These are phyloP conservation scores for Aspergillus japonicus DNA, from an alignment of 2,329 filamentous ascomycete genomes.

Conservation along the genomic window DNA sequence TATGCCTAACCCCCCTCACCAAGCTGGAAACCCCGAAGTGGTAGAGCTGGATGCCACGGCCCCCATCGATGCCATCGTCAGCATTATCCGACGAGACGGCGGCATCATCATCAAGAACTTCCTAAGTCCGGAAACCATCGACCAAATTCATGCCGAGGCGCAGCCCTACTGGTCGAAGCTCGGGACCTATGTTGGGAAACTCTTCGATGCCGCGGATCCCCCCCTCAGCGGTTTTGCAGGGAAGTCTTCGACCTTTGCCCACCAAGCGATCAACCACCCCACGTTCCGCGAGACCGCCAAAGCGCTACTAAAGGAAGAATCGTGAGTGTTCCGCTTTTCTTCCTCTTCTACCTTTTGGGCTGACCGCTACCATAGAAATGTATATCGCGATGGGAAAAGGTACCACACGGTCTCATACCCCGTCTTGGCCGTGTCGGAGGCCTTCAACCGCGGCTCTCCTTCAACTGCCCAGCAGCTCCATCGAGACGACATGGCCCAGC, in stretches of 20 bases:
- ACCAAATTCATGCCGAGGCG: background rate
- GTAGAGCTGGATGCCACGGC: background rate
- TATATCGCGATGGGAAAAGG: background rate
- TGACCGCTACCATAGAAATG: background rate
- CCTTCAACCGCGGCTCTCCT: slow-evolving; percentile 1
- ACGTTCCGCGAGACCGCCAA: background rate
- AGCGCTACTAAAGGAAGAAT: background rate
- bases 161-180: background rate
- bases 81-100: slow-evolving; percentile 1
- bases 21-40: background rate
- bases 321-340: background rate
- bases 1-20: slow-evolving; percentile 4
- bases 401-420: background rate
- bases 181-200: background rate
- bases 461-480: background rate
- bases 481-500: slow-evolving; percentile 2
- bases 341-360: no score
- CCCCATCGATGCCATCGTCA: background rate
- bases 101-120: slow-evolving; percentile 4
- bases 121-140: background rate
- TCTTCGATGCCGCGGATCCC: background rate
- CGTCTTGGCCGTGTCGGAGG: background rate
- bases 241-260: background rate
- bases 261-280: background rate
- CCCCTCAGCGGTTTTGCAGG: background rate